Evolutionary conservation across 148 eudicot species (phyloP), one percentile per base, ranked within the genome.

Genomic region (Vaccinium vitisidaea): DNA sequence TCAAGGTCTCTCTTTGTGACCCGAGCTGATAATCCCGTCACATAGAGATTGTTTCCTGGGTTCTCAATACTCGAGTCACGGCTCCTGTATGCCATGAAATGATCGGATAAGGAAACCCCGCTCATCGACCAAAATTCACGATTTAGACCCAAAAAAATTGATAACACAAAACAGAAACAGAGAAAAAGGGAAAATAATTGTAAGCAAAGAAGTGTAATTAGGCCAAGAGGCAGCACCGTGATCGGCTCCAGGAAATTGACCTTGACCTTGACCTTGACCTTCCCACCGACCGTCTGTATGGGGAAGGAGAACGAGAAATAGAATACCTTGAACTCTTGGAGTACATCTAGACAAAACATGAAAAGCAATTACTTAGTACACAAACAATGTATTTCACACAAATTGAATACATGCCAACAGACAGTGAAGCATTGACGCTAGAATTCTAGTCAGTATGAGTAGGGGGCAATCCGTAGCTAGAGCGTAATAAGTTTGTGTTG

Each of bases 11-110:
- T 92, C 88, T 84, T 94, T 15, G 96, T 91, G 55, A 95, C 89
- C 81, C 98, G 90, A 19, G 95, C 12, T 48, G 98, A 97, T 80
- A 97, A 87, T 65, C 98, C 98, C 2, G 98, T 97, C 85, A 97
- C 99, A 91, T 97, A 97, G 80, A 97, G 89, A 84, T 95, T 95
- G 83, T 97, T 97, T 63, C 99, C 99, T 23, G 98, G 98, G 80
- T 97, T 97, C 86, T 97, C 99, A 53, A 90, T 94, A 80, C 92
- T 91, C 55, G 88, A 63, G 23, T 90, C 97, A 43, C 88, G 90
- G 87, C 96, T 94, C 91, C 98, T 97, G 93, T 58, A 16, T 52
- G 18, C 23, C 86, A 54, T 8, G 6, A 43, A 52, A 80, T 12
- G 83, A 19, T 52, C 65, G 21, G 39, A 43, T 48, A 70, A 25